These are phyloP conservation scores for Mycena olivaceomarginata DNA, from an alignment of 768 basidiomycete genomes.

Conservation along the genomic window DNA sequence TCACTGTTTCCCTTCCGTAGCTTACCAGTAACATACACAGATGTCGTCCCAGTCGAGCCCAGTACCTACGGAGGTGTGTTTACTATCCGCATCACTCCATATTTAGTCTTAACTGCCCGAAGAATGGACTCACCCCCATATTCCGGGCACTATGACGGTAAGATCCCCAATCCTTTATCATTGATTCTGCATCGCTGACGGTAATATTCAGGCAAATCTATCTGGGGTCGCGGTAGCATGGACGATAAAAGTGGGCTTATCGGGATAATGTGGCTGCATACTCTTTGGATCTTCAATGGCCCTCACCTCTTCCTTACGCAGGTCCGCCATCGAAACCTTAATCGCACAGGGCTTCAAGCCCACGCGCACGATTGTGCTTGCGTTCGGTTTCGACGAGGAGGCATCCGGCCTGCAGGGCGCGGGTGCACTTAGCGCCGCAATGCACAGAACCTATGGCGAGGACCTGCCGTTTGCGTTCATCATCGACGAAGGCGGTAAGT, in stretches of 20 bases:
- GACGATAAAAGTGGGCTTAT: slow-evolving; percentile 88
- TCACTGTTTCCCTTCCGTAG: not conserved
- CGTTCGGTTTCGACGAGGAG: slow-evolving; percentile 90
- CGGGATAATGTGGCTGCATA: slow-evolving; percentile 69
- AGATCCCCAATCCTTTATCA: not conserved
- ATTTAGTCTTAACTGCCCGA: not conserved
- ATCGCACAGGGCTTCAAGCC: slow-evolving; percentile 79
- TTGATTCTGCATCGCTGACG: not conserved
- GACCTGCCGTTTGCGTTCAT: slow-evolving; percentile 82
- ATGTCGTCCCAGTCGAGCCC: slow-evolving; percentile 80
- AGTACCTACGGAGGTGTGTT: slow-evolving; percentile 58
- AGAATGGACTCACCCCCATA: slow-evolving; percentile 75
- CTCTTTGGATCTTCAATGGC: no score
- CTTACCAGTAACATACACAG: slow-evolving; percentile 50
- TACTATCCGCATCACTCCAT: not conserved
- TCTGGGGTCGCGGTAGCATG: slow-evolving; percentile 86
- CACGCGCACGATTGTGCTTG: slow-evolving; percentile 74
- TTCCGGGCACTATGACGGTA: slow-evolving; percentile 75
- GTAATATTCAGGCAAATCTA: slow-evolving; percentile 59
- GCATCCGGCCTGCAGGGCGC: slow-evolving; percentile 78
- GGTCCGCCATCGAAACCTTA: slow-evolving; percentile 78
- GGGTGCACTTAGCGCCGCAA: slow-evolving; percentile 61
- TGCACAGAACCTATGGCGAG: slow-evolving; percentile 80
- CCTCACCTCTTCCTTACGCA: slow-evolving; percentile 40
- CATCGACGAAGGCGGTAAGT: slow-evolving; percentile 86